Evolutionary conservation across 495 filamentous ascomycete species (phyloP).

Genomic region (Chaetomium fimeti): DNA sequence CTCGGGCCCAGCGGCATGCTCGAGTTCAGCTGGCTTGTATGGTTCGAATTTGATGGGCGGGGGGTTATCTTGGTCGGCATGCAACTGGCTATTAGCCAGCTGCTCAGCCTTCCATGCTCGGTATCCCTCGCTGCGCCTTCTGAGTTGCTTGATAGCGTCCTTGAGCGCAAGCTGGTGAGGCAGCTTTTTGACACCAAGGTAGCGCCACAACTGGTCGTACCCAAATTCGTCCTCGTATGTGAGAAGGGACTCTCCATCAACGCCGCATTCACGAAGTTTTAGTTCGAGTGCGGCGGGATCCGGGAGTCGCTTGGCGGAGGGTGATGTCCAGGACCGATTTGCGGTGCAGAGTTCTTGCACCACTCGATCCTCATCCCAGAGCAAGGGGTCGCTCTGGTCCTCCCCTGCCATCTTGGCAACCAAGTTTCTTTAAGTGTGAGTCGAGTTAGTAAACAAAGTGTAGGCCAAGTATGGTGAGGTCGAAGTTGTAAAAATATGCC

Average conservation of each 20-base stretch:
- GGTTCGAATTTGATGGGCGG: constrained; percentile 12
- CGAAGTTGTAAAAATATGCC: too few species aligned
- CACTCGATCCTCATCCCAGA: constrained; percentile 66
- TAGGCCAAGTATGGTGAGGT: neutral
- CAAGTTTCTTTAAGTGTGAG: neutral
- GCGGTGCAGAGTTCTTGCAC: constrained; percentile 61
- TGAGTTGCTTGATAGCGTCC: constrained; percentile 34
- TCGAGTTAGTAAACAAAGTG: neutral
- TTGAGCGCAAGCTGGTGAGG: constrained; percentile 39
- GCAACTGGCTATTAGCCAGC: neutral
- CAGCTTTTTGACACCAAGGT: constrained; percentile 35
- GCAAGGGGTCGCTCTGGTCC: constrained; percentile 56
- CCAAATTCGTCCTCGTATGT: constrained; percentile 36
- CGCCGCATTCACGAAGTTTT: constrained; percentile 55
- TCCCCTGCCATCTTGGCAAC: constrained; percentile 25
- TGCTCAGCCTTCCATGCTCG: constrained; percentile 30
- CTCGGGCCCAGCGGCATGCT: neutral
- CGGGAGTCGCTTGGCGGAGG: constrained; percentile 44
- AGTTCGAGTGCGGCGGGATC: constrained; percentile 51
- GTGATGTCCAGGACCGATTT: constrained; percentile 45
- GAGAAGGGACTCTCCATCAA: constrained; percentile 64
- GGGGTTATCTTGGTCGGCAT: constrained; percentile 4
- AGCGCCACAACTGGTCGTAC: constrained; percentile 28
- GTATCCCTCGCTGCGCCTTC: constrained; percentile 36
- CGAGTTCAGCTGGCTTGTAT: constrained; percentile 12